Evolutionary conservation across 75 land plant genomes (phyloP).

Genomic region (Gnetum montanum): DNA sequence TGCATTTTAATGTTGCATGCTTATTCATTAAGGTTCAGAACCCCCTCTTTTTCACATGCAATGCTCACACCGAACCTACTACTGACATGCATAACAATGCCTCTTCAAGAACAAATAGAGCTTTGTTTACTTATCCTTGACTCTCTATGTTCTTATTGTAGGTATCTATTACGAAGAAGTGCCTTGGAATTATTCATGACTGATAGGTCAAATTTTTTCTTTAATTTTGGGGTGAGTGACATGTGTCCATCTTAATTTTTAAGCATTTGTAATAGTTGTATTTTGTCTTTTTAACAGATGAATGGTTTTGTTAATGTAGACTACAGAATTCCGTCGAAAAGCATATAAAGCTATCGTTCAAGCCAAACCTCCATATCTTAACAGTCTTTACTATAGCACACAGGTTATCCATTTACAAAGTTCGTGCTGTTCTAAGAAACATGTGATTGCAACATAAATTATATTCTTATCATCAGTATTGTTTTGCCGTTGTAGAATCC

Average conservation of each 20-base stretch:
- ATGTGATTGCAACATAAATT: too few species aligned
- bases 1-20: too few species aligned
- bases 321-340: conserved; percentile 51
- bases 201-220: conserved; percentile 89
- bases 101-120: too few species aligned
- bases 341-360: conserved; percentile 94
- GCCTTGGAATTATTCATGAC: conserved; percentile 95
- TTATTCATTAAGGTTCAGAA: too few species aligned
- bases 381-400: conserved; percentile 84
- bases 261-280: not conserved
- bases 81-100: too few species aligned
- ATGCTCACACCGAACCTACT: too few species aligned
- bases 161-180: conserved; percentile 90
- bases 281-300: not conserved
- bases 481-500: conserved; percentile 55
- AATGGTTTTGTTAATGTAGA: too few species aligned
- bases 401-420: conserved; percentile 58
- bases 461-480: too few species aligned
- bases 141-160: conserved; percentile 29
- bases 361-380: conserved; percentile 84
- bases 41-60: too few species aligned
- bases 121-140: too few species aligned
- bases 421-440: conserved; percentile 3
- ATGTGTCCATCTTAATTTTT: not conserved
- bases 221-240: conserved; percentile 81